These are phyloP conservation scores for Globisporangium parvum DNA, from an alignment of 352 stramenopile species.

Conservation along the genomic window DNA sequence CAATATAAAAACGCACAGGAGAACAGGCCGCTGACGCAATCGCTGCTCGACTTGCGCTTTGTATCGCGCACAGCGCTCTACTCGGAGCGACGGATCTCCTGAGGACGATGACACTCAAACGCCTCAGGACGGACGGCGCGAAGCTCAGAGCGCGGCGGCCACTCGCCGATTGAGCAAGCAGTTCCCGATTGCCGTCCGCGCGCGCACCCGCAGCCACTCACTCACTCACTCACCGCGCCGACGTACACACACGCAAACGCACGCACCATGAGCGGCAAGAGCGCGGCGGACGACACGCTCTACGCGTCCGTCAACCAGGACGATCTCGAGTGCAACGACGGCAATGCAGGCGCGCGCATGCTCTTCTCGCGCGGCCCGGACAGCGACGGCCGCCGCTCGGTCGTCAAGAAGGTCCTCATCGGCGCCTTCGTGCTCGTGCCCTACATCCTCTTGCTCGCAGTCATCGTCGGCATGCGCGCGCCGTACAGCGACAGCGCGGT, in stretches of 20 bases:
- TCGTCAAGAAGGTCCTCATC: constrained; percentile 54
- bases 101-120: too few relatives aligned
- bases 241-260: too few relatives aligned
- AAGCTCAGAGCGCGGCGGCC: too few relatives aligned
- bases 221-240: too few relatives aligned
- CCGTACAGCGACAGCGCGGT: constrained; percentile 1
- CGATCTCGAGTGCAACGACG: constrained; percentile 53
- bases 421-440: constrained; percentile 44
- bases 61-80: too few relatives aligned
- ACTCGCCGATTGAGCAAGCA: not conserved
- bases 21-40: too few relatives aligned
- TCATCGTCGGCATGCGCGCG: constrained; percentile 31
- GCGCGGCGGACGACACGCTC: constrained; percentile 22
- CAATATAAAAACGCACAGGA: too few relatives aligned
- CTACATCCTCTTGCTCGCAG: constrained; percentile 54
- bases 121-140: too few relatives aligned
- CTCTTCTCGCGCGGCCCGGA: constrained; percentile 53
- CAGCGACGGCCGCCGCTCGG: constrained; percentile 28
- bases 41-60: too few relatives aligned
- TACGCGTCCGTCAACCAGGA: constrained; percentile 70
- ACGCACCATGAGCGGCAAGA: constrained; percentile 10
- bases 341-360: constrained; percentile 14
- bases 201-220: not conserved
- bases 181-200: not conserved
- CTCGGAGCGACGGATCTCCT: too few relatives aligned